A percentile compares a stretch with the other conserved stretches of the same genome.
Evolutionary conservation across 306 rosid species (phyloP).

Genomic region (Malus orientalis): DNA sequence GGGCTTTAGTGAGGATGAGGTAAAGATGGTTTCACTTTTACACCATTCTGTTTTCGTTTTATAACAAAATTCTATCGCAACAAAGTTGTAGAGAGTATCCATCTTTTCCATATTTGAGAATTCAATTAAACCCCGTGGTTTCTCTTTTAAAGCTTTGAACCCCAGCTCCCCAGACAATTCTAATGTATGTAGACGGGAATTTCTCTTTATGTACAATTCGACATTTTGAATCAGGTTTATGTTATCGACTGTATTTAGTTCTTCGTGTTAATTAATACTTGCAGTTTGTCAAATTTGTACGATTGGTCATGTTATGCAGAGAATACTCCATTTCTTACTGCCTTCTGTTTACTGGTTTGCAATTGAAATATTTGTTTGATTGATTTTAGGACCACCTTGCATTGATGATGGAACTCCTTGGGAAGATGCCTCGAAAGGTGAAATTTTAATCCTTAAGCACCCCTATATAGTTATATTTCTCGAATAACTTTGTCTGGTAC

Average conservation of each 20-base stretch:
- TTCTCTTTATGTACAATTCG: not conserved
- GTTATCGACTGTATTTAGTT: not conserved
- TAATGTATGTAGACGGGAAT: not conserved
- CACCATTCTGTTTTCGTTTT: not conserved
- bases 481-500: not conserved
- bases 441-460: slow-evolving; percentile 1
- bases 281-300: not conserved
- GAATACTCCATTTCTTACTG: not conserved
- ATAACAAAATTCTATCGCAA: not conserved
- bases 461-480: not conserved
- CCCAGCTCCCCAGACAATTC: not conserved
- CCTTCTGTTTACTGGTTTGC: not conserved
- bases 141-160: not conserved
- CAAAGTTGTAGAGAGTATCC: not conserved
- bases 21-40: slow-evolving; percentile 26
- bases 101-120: not conserved
- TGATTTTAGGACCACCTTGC: slow-evolving; percentile 95
- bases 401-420: slow-evolving; percentile 95
- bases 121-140: not conserved
- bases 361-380: slow-evolving; percentile 10
- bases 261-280: not conserved
- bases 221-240: slow-evolving; percentile 6
- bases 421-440: slow-evolving; percentile 90
- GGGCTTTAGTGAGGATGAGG: slow-evolving; percentile 92
- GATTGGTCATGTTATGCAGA: not conserved